Conservation (phyloP, 257 asterid species). For the Verbascum thapsus region DNA sequence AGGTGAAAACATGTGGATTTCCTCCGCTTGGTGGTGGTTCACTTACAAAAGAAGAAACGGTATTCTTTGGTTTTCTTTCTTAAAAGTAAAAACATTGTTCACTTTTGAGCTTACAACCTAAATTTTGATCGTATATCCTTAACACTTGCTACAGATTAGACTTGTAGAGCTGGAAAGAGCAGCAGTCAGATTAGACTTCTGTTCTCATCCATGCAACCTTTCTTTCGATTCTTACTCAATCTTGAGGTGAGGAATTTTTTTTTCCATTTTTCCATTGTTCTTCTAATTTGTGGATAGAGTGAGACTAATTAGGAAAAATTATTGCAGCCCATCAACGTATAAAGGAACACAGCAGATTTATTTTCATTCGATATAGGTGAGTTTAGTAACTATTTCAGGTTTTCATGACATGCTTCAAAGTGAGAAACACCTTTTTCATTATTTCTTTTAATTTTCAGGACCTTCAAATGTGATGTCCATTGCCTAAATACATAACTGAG, state of each 20-base stretch:
- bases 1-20: constrained; percentile 90
- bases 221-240: constrained; percentile 77
- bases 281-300: constrained; percentile 23
- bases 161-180: constrained; percentile 81
- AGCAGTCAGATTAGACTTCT: constrained; percentile 90
- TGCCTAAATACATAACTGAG: constrained; percentile 85
- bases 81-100: constrained; percentile 4
- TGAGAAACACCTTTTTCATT: not conserved
- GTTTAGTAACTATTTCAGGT: constrained; percentile 36
- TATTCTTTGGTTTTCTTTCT: constrained; percentile 53
- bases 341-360: constrained; percentile 71
- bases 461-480: constrained; percentile 82
- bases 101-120: constrained; percentile 14
- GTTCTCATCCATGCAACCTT: constrained; percentile 88
- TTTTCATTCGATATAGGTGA: constrained; percentile 91
- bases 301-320: constrained; percentile 62
- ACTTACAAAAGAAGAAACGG: constrained; percentile 86
- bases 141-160: constrained; percentile 57
- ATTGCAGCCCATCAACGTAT: constrained; percentile 77
- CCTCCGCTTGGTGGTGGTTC: constrained; percentile 93
- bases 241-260: constrained; percentile 63
- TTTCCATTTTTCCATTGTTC: constrained; percentile 29
- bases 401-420: constrained; percentile 25
- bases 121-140: constrained; percentile 36
- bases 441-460: constrained; percentile 46